Conservation (phyloP, 2,329 filamentous ascomycete species). For the Tolypocladium tropicale region DNA sequence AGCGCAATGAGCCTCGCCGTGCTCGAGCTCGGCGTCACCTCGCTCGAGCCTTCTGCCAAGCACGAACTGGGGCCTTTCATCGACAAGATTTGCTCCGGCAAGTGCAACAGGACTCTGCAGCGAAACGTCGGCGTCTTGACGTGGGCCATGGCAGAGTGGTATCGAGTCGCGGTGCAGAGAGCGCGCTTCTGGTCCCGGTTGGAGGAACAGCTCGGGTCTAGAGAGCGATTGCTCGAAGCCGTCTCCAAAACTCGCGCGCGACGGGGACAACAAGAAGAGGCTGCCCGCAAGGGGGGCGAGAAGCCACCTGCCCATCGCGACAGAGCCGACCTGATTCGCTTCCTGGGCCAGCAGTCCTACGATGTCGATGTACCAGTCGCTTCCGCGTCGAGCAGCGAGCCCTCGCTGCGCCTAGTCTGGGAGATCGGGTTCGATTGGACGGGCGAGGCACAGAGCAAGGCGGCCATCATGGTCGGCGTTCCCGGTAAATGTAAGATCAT, state of each 20-base stretch:
- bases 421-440: conserved; percentile 60
- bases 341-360: conserved; percentile 41
- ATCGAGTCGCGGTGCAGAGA: conserved; percentile 47
- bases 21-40: conserved; percentile 38
- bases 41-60: conserved; percentile 47
- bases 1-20: conserved; percentile 42
- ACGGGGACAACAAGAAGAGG: conserved; percentile 11
- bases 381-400: conserved; percentile 20
- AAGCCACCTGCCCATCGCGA: conserved; percentile 5
- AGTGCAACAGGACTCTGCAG: conserved; percentile 33
- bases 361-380: conserved; percentile 29
- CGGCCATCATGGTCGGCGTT: conserved; percentile 43
- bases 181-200: conserved; percentile 53
- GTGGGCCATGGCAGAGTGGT: conserved; percentile 62
- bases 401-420: conserved; percentile 49
- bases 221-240: conserved; percentile 15
- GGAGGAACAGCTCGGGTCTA: conserved; percentile 32
- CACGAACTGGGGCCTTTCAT: conserved; percentile 48
- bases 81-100: conserved; percentile 26
- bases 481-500: conserved; percentile 52
- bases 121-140: conserved; percentile 49
- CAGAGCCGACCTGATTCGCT: conserved; percentile 37
- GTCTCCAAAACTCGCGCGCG: conserved; percentile 13
- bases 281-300: conserved; percentile 11
- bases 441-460: conserved; percentile 53